Base-by-base conservation (phyloP, 371 early-diverging fungal species). In the Lichtheimia corymbifera region DNA sequence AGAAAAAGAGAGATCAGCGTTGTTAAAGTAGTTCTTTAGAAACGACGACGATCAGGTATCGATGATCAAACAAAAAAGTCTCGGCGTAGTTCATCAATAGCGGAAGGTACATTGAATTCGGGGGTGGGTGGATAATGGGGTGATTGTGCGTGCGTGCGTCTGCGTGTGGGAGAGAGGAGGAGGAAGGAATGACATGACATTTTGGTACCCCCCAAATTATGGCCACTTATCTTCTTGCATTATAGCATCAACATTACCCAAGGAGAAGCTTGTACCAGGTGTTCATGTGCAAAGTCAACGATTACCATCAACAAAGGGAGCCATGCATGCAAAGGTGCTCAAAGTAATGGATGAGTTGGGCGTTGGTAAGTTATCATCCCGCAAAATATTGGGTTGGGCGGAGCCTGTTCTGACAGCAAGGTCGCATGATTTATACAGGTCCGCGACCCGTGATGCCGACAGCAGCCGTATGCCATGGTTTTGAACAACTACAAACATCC, bases 361-460 rank as follows among this genome's bases (percentile, higher is more conserved):
- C 15, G 66, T 89, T 20, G 73, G 79, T 80, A 74, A 71, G 76
- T 51, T n/a, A 58, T 35, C 28, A 58, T 25, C 12, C 15, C 12
- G 50, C n/a, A n/a, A 35, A n/a, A 14, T 35, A 49, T 25, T 30
- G n/a, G 45, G 62, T 13, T 20, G 22, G 20, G 25, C 62, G 62
- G 62, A 61, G 55, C 55, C 51, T 59, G 18, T 45, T 50, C 50
- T 59, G 59, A 59, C 59, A 51, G 59, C 50, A 28, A 22, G 40
- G 53, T 57, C 63, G 63, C 63, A 63, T 63, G 63, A 63, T 63
- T 55, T 57, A 54, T 40, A 54, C 53, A 79, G 79, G 85, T 25
- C 77, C 83, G 12, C 83, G 88, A 40, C 95, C 95, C 9, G 71
- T 82, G 41, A 92, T 95, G 92, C 89, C 91, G 14, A 94, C 94